phyloP scores from a whole-genome alignment of 1,139 yeast species.

The Lodderomyces metapsilosis region DNA sequence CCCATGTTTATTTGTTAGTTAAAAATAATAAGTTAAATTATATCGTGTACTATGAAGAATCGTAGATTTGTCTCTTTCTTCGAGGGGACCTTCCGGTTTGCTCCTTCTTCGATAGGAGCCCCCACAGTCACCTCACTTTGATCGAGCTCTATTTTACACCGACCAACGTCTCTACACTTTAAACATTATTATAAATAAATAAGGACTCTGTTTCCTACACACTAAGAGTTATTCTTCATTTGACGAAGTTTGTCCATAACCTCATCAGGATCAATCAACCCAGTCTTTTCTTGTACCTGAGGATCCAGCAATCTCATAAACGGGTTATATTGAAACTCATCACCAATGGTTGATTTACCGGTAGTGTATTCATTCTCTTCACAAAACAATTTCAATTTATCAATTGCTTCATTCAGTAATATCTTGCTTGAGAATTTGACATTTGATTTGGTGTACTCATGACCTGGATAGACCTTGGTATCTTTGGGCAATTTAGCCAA shows the following conservation, averaged over 20 bases:
- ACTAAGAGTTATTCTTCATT: slow-evolving; percentile 55
- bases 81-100: no score
- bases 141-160: no score
- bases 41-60: no score
- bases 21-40: no score
- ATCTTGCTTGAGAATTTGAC: slow-evolving; percentile 72
- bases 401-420: slow-evolving; percentile 53
- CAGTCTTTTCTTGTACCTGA: slow-evolving; percentile 48
- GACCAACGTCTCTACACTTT: no score
- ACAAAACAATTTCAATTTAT: slow-evolving; percentile 51
- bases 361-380: slow-evolving; percentile 67
- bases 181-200: no score
- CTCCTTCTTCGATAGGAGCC: no score
- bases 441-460: slow-evolving; percentile 87
- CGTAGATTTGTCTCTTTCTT: no score
- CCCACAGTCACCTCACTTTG: no score
- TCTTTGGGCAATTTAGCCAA: slow-evolving; percentile 63
- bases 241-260: slow-evolving; percentile 69
- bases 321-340: slow-evolving; percentile 83
- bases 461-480: slow-evolving; percentile 86
- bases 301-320: slow-evolving; percentile 76
- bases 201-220: no score
- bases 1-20: no score
- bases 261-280: slow-evolving; percentile 36
- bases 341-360: slow-evolving; percentile 79